Evolutionary conservation across 108 stramenopile species (phyloP), one percentile per base, ranked within the genome.

Genomic region (Nitzschia inconspicua): DNA sequence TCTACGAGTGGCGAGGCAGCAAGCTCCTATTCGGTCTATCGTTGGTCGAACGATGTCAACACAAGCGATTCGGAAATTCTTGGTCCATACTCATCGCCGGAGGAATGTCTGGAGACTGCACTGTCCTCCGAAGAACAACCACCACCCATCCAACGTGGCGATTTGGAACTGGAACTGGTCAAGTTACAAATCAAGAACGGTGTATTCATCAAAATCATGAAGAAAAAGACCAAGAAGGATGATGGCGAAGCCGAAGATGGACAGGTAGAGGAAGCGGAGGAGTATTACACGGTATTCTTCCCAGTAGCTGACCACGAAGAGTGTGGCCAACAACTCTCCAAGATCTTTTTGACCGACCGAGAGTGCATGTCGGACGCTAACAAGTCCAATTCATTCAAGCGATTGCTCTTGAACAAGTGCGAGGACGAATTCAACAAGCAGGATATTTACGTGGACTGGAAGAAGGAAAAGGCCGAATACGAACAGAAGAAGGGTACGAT

Each of bases 341-440:
- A 85, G 40, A 85, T 86, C 37, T 89, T 89, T 61, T 63, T 82
- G 9, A 83, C 75, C 55, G 80, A 87, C 37, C 67, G 66, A 18
- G 91, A 88, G 42, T 82, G 80, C 35, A 49, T 66, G 19, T 79
- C 78, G 14, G 76, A 93, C 63, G 86, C 79, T 6, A 76, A 64
- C 31, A 94, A 92, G 63, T 72, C 75, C 60, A 91, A 90, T 46
- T 82, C 79, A 23, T 96, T 96, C 75, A 92, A 87, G 75, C 65
- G 78, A n/a, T 77, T 82, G 37, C 77, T 95, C 4, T 60, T 95
- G 25, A 88, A 93, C 70, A 91, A 89, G 48, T 95, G 94, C 57
- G 82, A 95, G 62, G 89, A 91, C 57, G 94, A 95, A 66, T 94
- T 91, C 47, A 76, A 86, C 60, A 86, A 89, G 57, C 80, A 86